A percentile compares a stretch with the other conserved stretches of the same genome.
Conservation (phyloP, 2,329 filamentous ascomycete species). For the Alternaria gaisen region DNA sequence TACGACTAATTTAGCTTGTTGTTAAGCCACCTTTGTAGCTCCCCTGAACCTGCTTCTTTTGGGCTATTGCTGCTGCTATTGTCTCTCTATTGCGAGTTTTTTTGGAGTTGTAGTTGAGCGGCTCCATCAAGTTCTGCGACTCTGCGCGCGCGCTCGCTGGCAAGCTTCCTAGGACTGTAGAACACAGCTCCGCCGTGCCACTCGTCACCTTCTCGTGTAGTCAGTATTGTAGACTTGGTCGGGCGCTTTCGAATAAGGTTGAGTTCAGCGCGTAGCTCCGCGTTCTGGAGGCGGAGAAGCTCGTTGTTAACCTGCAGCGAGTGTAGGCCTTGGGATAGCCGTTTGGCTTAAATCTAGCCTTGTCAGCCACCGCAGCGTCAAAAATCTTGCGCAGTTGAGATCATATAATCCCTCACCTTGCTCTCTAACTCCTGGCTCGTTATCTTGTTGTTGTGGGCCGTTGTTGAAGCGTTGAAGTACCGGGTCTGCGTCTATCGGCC, state of each 20-base stretch:
- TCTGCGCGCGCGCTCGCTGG: not conserved
- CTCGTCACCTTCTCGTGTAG: not conserved
- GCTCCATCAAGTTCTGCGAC: not conserved
- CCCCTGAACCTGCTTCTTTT: not conserved
- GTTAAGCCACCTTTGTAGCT: not conserved
- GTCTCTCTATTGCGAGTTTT: not conserved
- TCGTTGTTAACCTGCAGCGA: not conserved
- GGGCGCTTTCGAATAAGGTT: not conserved
- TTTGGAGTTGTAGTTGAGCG: not conserved
- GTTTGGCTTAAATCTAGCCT: not conserved
- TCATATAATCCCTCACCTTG: not conserved
- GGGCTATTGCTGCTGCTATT: not conserved
- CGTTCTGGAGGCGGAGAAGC: not conserved
- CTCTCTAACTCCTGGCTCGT: not conserved
- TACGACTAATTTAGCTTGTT: not conserved
- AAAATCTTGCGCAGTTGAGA: not conserved
- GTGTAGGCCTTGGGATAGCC: not conserved
- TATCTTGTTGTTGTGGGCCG: not conserved
- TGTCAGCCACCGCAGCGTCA: not conserved
- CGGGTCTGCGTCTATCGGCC: not conserved
- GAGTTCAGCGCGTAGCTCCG: not conserved
- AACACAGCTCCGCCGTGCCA: not conserved
- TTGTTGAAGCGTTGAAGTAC: slow-evolving; percentile 1
- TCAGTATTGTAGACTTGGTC: not conserved
- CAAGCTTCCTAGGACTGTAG: not conserved